phyloP scores from a whole-genome alignment of 306 rosid species.

The Fagus crenata region DNA sequence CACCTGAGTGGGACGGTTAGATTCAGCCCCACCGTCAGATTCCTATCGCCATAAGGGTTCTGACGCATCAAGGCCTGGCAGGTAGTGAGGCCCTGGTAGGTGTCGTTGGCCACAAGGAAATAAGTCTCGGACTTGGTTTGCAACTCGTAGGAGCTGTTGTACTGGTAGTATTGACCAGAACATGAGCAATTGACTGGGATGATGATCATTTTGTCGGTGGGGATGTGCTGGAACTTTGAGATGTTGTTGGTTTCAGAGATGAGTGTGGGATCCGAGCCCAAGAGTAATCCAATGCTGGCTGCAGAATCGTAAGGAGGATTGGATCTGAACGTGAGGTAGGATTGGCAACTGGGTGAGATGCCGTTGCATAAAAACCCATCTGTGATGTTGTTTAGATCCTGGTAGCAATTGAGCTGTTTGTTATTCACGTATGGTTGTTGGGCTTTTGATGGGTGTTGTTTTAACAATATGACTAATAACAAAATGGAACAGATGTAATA shows the following conservation, averaged over 20 bases:
- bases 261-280: slow-evolving; percentile 27
- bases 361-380: slow-evolving; percentile 50
- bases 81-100: slow-evolving; percentile 65
- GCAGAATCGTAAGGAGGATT: slow-evolving; percentile 39
- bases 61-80: slow-evolving; percentile 59
- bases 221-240: slow-evolving; percentile 40
- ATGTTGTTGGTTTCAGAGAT: slow-evolving; percentile 52
- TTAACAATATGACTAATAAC: not conserved
- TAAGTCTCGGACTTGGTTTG: slow-evolving; percentile 35
- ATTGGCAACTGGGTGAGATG: slow-evolving; percentile 35
- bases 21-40: slow-evolving; percentile 19
- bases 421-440: slow-evolving; percentile 63
- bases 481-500: not conserved
- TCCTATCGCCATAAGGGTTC: slow-evolving; percentile 11
- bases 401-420: slow-evolving; percentile 55
- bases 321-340: slow-evolving; percentile 72
- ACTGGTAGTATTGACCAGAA: slow-evolving; percentile 41
- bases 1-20: slow-evolving; percentile 62
- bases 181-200: slow-evolving; percentile 65
- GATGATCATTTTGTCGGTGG: slow-evolving; percentile 31
- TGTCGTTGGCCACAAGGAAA: slow-evolving; percentile 51
- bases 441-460: not conserved
- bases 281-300: slow-evolving; percentile 39
- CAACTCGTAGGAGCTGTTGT: slow-evolving; percentile 46
- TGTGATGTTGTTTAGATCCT: slow-evolving; percentile 31